These are phyloP conservation scores for Lumnitzera racemosa DNA, from an alignment of 345 rosid genomes.

Conservation along the genomic window DNA sequence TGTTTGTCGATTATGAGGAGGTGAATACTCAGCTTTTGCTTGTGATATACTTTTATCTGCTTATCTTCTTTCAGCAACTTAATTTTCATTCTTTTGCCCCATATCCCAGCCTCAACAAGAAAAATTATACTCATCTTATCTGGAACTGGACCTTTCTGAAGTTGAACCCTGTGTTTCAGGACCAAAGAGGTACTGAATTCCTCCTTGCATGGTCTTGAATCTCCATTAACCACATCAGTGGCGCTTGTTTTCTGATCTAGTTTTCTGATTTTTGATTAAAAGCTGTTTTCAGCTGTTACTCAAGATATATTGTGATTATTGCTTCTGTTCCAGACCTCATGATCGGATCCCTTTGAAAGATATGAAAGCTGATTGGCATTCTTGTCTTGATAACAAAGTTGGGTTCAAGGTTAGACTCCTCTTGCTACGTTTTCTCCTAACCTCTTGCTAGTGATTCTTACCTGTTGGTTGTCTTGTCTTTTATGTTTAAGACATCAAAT, in stretches of 20 bases:
- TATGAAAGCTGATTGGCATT: slow-evolving; percentile 99
- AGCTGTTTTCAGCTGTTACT: background rate
- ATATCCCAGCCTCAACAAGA: slow-evolving; percentile 70
- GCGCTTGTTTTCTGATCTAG: too few species aligned
- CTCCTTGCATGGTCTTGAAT: slow-evolving; percentile 7
- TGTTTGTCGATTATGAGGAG: slow-evolving; percentile 94
- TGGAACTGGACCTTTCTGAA: slow-evolving; percentile 61
- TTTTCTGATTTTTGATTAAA: too few species aligned
- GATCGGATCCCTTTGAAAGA: slow-evolving; percentile 87
- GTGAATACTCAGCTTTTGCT: slow-evolving; percentile 23
- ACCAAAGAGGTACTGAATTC: slow-evolving; percentile 62
- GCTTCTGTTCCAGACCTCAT: slow-evolving; percentile 64
- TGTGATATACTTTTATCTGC: background rate
- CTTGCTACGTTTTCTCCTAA: background rate
- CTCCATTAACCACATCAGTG: background rate
- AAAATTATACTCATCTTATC: slow-evolving; percentile 75
- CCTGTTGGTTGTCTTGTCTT: background rate
- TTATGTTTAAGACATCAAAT: too few species aligned
- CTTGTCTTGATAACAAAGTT: slow-evolving; percentile 81
- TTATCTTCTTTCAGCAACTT: background rate
- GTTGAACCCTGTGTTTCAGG: slow-evolving; percentile 98
- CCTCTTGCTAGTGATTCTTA: background rate
- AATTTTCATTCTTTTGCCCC: slow-evolving; percentile 1
- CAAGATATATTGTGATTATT: background rate
- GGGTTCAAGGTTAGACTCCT: slow-evolving; percentile 74